Evolutionary conservation across 345 rosid genomes (phyloP), one percentile per base, ranked within the genome.

Genomic region (Brassica juncea): DNA sequence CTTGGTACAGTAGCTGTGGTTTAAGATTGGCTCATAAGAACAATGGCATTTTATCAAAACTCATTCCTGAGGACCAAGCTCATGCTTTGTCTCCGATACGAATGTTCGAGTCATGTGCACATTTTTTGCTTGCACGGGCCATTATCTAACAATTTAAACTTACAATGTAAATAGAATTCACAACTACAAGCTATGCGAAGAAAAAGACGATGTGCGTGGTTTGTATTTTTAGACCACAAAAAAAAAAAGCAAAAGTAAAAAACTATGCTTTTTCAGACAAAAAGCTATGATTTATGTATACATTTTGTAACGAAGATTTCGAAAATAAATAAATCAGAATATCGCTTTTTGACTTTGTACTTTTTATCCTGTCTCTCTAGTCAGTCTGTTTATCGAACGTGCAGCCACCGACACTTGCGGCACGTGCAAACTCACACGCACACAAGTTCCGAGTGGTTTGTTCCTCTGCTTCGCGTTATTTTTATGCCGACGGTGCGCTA

Each of bases 361-460:
- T 23, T 69, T 60, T 59, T 47, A 70, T 70, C 64, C 10, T 23
- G 70, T 62, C 66, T n/a, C 81, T 76, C 6, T 2, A 11, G 47
- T 76, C 68, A 76, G 49, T 59, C 54, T 47, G 63, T 49, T 28
- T 8, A 49, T 34, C 16, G 55, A 70, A 61, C 59, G 57, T 71
- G 71, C 72, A 47, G 76, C 70, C 85, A 82, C 85, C 85, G 85
- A 82, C 85, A 81, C 82, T 88, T 34, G 8, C 16, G 65, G 73
- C 86, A 80, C 89, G 85, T 82, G 84, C 74, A 67, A 70, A 14
- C 19, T 60, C 68, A 49, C 80, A 77, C 68, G 74, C 31, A 66
- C 55, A 72, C 77, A 66, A 19, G 77, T 72, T 14, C 39, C 68
- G 23, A 66, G 73, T 72, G 68, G 52, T 57, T 37, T 57, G 49